Evolutionary conservation across 1,139 yeast species (phyloP).

Genomic region (Kurtzmaniella natalensis): DNA sequence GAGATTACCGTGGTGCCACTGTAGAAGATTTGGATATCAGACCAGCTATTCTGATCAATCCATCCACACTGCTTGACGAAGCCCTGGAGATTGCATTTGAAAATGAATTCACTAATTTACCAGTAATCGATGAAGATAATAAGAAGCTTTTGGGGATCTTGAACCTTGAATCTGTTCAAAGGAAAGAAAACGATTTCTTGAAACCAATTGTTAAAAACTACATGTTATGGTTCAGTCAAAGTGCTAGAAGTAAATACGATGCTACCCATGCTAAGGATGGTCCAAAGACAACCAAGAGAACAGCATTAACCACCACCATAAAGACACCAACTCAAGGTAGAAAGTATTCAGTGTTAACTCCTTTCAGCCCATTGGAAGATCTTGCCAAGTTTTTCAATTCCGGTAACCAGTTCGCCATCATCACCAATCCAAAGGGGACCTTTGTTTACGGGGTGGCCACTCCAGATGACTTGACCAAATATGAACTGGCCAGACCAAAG

Average conservation of each 20-base stretch:
- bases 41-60: constrained; percentile 57
- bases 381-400: constrained; percentile 48
- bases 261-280: constrained; percentile 4
- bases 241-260: constrained; percentile 31
- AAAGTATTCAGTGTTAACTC: constrained; percentile 45
- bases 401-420: constrained; percentile 54
- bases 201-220: constrained; percentile 32
- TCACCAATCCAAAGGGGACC: constrained; percentile 51
- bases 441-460: constrained; percentile 64
- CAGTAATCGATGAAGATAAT: constrained; percentile 50
- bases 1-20: constrained; percentile 50
- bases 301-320: constrained; percentile 18
- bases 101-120: constrained; percentile 53
- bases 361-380: constrained; percentile 53
- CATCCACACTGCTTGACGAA: constrained; percentile 44
- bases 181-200: constrained; percentile 18
- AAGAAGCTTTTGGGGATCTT: constrained; percentile 53
- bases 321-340: constrained; percentile 29
- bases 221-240: constrained; percentile 44
- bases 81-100: constrained; percentile 52
- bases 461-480: constrained; percentile 54
- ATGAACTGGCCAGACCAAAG: constrained; percentile 50
- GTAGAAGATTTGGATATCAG: constrained; percentile 60
- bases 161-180: constrained; percentile 44
- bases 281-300: constrained; percentile 7